Evolutionary conservation across 345 rosid species (phyloP), one percentile per base, ranked within the genome.

Genomic region (Euclidium syriacum): DNA sequence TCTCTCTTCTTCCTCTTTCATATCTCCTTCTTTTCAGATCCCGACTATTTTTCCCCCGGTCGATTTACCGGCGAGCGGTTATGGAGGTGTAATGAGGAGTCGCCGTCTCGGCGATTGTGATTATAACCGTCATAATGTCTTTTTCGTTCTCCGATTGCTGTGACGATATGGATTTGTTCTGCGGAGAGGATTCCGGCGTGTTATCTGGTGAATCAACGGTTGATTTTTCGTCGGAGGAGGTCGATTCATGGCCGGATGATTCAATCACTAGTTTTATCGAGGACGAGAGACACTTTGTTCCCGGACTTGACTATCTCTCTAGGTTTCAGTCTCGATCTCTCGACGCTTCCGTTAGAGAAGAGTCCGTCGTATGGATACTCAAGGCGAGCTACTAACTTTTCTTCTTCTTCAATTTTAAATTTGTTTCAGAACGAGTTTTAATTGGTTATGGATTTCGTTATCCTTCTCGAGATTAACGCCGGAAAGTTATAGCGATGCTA

Each of bases 361-460:
- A 85, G 11, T 79, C 96, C 14, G 95, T 94, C 80, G 77, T 91
- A 77, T 94, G 99, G 99, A 94, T 94, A 74, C 90, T 89, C 81
- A 85, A 87, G 95, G 99, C 78, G 14, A 52, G 36, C n/a, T 0
- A 4, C 19, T 58, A 52, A 53, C 20, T 47, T 10, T 9, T 16
- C 17, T 5, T 15, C 4, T 9, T 2, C 9, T 6, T 12, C 1
- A 3, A 30, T 4, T 8, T 14, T 35, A 2, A 12, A 18, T 33
- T 20, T 24, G 12, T 14, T 36, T 30, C 2, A 10, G 4, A 36
- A 4, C 12, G 16, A 39, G 17, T 11, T 11, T 2, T 11, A 15
- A n/a, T 39, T 1, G 33, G 33, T 9, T 29, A 29, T 29, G 5
- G 17, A n/a, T 16, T 22, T 22, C 4, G 7, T 6, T 25, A 8